These are phyloP conservation scores for Penicillium odoratum DNA, from an alignment of 495 filamentous ascomycete species.

Conservation along the genomic window DNA sequence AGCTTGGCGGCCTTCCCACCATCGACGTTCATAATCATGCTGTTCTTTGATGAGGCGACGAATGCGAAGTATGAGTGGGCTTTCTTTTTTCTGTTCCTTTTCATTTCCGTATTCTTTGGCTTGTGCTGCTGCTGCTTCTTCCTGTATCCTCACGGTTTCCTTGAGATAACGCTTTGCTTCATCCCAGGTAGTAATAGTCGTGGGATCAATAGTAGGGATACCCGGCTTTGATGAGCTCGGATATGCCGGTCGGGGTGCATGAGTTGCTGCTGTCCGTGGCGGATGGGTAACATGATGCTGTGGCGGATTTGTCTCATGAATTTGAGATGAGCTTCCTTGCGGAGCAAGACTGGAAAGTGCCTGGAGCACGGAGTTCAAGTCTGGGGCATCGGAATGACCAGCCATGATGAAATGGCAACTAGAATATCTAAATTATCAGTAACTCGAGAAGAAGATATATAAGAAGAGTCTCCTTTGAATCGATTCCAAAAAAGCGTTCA, in stretches of 20 bases:
- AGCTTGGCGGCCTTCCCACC: conserved; percentile 57
- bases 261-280: conserved; percentile 10
- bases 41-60: conserved; percentile 62
- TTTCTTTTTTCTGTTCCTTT: conserved; percentile 45
- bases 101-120: too few relatives aligned
- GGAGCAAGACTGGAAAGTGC: conserved; percentile 43
- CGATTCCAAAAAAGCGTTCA: background rate
- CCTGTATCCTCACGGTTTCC: conserved; percentile 40
- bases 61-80: conserved; percentile 32
- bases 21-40: conserved; percentile 62
- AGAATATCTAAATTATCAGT: background rate
- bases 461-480: background rate
- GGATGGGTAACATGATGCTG: background rate
- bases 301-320: background rate
- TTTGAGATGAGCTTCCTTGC: conserved; percentile 13
- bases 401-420: conserved; percentile 27
- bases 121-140: too few relatives aligned
- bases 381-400: conserved; percentile 40
- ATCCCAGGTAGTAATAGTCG: conserved; percentile 65
- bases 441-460: too few relatives aligned
- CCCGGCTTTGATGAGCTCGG: conserved; percentile 7
- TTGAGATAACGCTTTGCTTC: conserved; percentile 62
- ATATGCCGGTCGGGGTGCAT: conserved; percentile 11
- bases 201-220: conserved; percentile 39
- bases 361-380: conserved; percentile 54